Conservation (phyloP, 495 filamentous ascomycete species). For the Aspergillus haitiensis region DNA sequence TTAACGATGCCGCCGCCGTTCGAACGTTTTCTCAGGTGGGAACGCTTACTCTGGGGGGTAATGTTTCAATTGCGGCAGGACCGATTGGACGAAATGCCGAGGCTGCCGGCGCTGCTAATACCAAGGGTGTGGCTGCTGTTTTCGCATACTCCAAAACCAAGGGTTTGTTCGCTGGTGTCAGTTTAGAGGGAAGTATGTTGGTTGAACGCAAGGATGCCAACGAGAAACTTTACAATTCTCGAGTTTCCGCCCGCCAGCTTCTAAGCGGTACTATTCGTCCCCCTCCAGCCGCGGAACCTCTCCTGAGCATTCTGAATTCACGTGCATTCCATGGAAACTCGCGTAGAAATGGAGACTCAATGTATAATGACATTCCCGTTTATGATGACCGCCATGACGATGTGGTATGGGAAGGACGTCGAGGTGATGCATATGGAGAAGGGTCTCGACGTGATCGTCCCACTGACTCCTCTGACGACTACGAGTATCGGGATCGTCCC, state of each 20-base stretch:
- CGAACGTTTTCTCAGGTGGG: slow-evolving; percentile 93
- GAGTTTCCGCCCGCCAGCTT: slow-evolving; percentile 76
- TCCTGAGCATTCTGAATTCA: slow-evolving; percentile 81
- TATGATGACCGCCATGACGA: slow-evolving; percentile 88
- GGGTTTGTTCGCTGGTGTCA: slow-evolving; percentile 93
- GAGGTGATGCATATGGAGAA: slow-evolving; percentile 75
- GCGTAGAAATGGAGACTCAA: slow-evolving; percentile 54
- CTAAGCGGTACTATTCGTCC: slow-evolving; percentile 75
- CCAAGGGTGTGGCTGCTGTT: slow-evolving; percentile 84
- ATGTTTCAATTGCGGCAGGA: slow-evolving; percentile 93
- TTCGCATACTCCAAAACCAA: slow-evolving; percentile 98
- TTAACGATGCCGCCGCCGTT: slow-evolving; percentile 89
- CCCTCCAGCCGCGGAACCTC: slow-evolving; percentile 77
- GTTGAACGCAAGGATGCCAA: slow-evolving; percentile 96
- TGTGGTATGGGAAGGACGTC: slow-evolving; percentile 86
- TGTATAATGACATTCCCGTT: slow-evolving; percentile 94
- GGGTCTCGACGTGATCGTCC: slow-evolving; percentile 61
- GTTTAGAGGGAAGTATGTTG: slow-evolving; percentile 84
- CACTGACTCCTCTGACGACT: slow-evolving; percentile 41
- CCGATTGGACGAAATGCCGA: slow-evolving; percentile 94
- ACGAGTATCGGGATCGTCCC: slow-evolving; percentile 65
- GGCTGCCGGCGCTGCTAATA: slow-evolving; percentile 89
- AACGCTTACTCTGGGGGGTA: slow-evolving; percentile 88
- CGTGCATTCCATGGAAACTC: slow-evolving; percentile 72
- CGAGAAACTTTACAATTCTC: slow-evolving; percentile 86